phyloP scores from a whole-genome alignment of 2,329 filamentous ascomycete genomes.

The Fusarium nematophilum region DNA sequence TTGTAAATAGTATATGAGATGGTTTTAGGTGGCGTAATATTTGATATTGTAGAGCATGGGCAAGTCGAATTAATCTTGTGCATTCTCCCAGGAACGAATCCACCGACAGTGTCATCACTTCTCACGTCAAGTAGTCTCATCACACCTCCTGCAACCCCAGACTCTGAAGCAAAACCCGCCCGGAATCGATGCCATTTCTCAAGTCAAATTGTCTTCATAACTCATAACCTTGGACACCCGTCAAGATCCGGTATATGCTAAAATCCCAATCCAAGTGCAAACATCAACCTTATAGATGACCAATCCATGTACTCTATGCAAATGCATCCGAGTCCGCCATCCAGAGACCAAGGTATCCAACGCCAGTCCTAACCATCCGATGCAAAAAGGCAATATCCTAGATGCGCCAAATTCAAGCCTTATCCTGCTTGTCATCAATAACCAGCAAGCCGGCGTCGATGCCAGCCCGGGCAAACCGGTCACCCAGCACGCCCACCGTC shows the following conservation, averaged over 20 bases:
- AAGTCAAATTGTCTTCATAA: constrained; percentile 5
- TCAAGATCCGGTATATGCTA: constrained; percentile 5
- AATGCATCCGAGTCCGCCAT: background rate
- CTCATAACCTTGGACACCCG: background rate
- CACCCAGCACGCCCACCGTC: constrained; percentile 43
- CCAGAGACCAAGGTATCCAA: background rate
- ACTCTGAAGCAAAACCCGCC: background rate
- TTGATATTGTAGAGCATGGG: no score
- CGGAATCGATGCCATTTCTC: background rate
- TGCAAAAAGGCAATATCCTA: background rate
- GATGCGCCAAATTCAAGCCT: background rate
- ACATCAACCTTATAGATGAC: background rate
- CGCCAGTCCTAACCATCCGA: background rate
- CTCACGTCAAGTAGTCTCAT: no score
- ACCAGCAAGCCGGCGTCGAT: constrained; percentile 48
- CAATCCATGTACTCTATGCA: background rate
- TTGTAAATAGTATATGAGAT: no score
- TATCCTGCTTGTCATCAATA: constrained; percentile 31
- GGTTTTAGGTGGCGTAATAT: no score
- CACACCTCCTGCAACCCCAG: background rate
- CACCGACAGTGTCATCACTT: no score
- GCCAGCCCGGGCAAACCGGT: constrained; percentile 39
- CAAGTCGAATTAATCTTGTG: no score
- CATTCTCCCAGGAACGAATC: no score
- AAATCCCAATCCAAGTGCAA: background rate